Evolutionary conservation across 2,329 filamentous ascomycete species (phyloP), one percentile per base, ranked within the genome.

Genomic region (Tolypocladium sp.): DNA sequence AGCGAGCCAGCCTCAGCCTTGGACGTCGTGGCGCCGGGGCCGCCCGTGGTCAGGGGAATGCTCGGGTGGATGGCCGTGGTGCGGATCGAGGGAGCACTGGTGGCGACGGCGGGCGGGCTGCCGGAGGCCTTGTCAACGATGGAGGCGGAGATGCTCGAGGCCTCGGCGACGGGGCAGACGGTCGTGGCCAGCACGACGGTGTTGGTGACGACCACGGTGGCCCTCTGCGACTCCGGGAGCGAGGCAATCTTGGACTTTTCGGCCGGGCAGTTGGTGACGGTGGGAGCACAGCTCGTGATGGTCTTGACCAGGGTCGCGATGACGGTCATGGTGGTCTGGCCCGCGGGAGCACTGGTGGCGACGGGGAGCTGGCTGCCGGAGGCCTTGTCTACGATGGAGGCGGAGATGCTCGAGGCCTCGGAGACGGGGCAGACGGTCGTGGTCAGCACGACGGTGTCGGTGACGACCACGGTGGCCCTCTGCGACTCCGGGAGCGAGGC

Each of bases 201-300:
- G 65, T 76, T 67, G 60, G 76, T 78, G 60, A 74, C 69, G 55
- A 72, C 64, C 58, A 67, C 61, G 59, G 69, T 68, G 57, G 65
- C 61, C 66, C 69, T 71, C 62, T 74, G 69, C 17, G 67, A 64
- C 63, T 71, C 70, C 60, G 75, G 72, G 54, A 77, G 66, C 60
- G 67, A 65, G 57, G 69, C 69, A 57, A 73, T 66, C 57, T 65
- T 71, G 27, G 71, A 68, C 62, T 68, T 54, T 60, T 67, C 57
- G 59, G 56, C 70, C 58, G 76, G 75, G 73, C 83, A 86, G 82
- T 84, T 74, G 71, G 82, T 83, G 68, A 83, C 77, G 59, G 78
- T 81, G 59, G 82, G 74, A 62, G 76, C 80, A 69, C 82, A 85
- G 60, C 80, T 83, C 66, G 78, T 84, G 72, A 85, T 76, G 71